Base-by-base conservation (phyloP, 2,329 filamentous ascomycete species). In the Apiospora koreana region DNA sequence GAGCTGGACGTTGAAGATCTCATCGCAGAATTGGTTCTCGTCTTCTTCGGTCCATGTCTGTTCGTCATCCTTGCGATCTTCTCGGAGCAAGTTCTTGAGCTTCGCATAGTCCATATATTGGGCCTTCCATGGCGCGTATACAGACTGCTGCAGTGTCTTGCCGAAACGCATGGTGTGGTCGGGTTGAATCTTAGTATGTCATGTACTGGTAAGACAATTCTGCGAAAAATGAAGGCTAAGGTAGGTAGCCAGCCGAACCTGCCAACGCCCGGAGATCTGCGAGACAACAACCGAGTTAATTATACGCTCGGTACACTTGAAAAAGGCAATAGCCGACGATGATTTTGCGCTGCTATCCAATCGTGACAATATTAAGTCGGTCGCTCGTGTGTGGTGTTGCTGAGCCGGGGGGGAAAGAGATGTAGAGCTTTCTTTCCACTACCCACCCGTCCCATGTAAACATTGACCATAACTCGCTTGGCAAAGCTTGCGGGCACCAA, bases 51-150 rank as follows among this genome's bases (percentile, higher is more conserved):
- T 97, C 96, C 96, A 99, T 50, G 89, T 85, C 68, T 85, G 86
- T 68, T 89, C 86, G 28, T 92, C 91, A 66, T 90, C 86, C 35
- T 87, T 86, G 71, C 81, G 84, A 79, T 94, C 90, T 81, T 98
- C 96, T 73, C 94, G 92, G 72, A 99, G 85, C 71, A 99, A 87
- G 77, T 88, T 87, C 87, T 98, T 98, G 74, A 99, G 91, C 87
- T 95, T 97, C 76, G 88, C 85, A 82, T 99, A 99, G 85, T 98
- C 95, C 79, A 99, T 94, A 85, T 99, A 98, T 78, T 97, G 89
- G 80, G 92, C 93, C 81, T 92, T 93, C 95, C 95, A 99, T 79
- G 94, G 94, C 75, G 88, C 83, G 81, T 98, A 96, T 76, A 93
- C 86, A 71, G 93, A 91, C 77, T 90, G 89, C 77, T 91, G 90